Percentiles rank a stretch among this genome's conserved stretches.
Conservation (phyloP, 2,329 filamentous ascomycete genomes). For the Pleurostoma richardsiae region DNA sequence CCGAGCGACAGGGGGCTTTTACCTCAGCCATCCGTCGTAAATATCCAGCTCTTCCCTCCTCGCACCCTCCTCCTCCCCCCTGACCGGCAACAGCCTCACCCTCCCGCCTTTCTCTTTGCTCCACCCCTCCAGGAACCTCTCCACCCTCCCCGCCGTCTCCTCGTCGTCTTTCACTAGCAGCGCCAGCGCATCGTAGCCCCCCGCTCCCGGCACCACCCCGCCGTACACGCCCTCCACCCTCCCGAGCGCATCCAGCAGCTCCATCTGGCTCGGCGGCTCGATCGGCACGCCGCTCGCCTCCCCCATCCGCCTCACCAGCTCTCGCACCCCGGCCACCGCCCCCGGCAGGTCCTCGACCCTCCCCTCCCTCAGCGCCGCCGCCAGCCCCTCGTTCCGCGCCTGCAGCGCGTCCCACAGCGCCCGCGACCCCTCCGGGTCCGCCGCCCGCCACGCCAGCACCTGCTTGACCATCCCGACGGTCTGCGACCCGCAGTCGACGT, state of each 20-base stretch:
- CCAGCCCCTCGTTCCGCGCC: constrained; percentile 65
- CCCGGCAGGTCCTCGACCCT: constrained; percentile 34
- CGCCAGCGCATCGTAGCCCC: constrained; percentile 86
- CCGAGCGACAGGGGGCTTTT: not conserved
- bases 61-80: constrained; percentile 68
- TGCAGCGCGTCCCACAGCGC: constrained; percentile 74
- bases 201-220: constrained; percentile 89
- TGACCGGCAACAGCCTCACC: constrained; percentile 64
- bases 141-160: constrained; percentile 55
- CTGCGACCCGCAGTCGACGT: constrained; percentile 90
- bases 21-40: constrained; percentile 38
- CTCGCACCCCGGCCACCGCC: constrained; percentile 48
- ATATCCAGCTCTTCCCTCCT: constrained; percentile 37
- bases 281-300: constrained; percentile 72
- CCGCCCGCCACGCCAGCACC: constrained; percentile 75
- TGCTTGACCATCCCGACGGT: constrained; percentile 95
- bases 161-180: constrained; percentile 72
- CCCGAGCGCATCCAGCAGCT: constrained; percentile 72
- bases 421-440: constrained; percentile 59
- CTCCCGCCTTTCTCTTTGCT: constrained; percentile 50
- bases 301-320: constrained; percentile 73
- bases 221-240: constrained; percentile 74
- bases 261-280: constrained; percentile 81
- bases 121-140: constrained; percentile 62
- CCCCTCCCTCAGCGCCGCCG: constrained; percentile 52